Evolutionary conservation across 192 early-diverging fungal species (phyloP).

Genomic region (Jimgerdemannia flammicorona): DNA sequence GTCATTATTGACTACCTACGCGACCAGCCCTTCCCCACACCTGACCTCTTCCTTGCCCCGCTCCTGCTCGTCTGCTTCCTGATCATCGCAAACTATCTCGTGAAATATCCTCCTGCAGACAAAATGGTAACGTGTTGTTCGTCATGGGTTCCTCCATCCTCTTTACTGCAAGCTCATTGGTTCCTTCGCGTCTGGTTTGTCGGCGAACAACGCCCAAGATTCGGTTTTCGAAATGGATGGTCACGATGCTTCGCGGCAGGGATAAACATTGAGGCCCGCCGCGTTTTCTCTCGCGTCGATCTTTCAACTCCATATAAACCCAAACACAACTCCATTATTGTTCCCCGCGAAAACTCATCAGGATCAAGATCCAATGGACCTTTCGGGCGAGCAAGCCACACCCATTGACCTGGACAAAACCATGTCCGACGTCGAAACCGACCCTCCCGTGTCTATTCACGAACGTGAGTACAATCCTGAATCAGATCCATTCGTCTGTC

Average conservation of each 20-base stretch:
- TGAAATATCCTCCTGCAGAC: constrained; percentile 16
- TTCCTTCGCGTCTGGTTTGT: not conserved
- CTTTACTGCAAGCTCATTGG: not conserved
- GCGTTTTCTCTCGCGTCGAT: too few species aligned
- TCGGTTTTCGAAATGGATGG: too few species aligned
- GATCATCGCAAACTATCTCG: constrained; percentile 10
- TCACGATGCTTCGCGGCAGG: too few species aligned
- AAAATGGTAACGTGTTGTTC: constrained; percentile 15
- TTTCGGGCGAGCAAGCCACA: constrained; percentile 18
- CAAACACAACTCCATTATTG: too few species aligned
- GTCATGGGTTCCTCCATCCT: not conserved
- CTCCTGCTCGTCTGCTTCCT: constrained; percentile 21
- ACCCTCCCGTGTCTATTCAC: constrained; percentile 10
- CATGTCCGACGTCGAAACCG: constrained; percentile 28
- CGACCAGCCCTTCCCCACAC: not conserved
- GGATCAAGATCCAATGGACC: constrained; percentile 30
- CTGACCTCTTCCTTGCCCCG: constrained; percentile 12
- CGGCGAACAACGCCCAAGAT: too few species aligned
- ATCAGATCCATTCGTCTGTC: constrained; percentile 7
- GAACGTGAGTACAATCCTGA: not conserved
- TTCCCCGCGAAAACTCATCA: not conserved
- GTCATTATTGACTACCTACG: constrained; percentile 23
- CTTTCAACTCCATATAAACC: too few species aligned
- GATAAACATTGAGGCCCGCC: too few species aligned
- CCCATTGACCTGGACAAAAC: constrained; percentile 21